These are phyloP conservation scores for Taiozyma onychis DNA, from an alignment of 1,139 yeast genomes.

Conservation along the genomic window DNA sequence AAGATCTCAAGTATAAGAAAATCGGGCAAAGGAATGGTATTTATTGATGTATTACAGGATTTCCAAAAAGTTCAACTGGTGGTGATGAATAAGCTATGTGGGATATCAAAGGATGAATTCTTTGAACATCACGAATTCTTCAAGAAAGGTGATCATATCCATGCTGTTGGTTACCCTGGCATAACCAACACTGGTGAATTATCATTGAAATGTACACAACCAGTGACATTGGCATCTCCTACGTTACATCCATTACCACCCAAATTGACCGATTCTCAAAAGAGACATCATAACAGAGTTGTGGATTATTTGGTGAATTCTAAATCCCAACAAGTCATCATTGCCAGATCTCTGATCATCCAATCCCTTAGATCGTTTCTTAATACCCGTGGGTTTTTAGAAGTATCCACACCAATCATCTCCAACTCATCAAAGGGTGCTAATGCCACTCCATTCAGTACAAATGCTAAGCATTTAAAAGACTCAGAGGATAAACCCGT, in stretches of 20 bases:
- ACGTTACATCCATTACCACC: slow-evolving; percentile 70
- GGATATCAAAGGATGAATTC: slow-evolving; percentile 38
- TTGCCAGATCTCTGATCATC: slow-evolving; percentile 49
- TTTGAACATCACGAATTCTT: slow-evolving; percentile 39
- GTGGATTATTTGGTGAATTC: slow-evolving; percentile 66
- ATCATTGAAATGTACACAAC: slow-evolving; percentile 53
- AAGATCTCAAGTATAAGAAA: slow-evolving; percentile 50
- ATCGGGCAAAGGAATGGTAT: slow-evolving; percentile 62
- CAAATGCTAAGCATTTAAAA: slow-evolving; percentile 46
- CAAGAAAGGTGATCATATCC: slow-evolving; percentile 66
- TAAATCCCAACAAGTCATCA: slow-evolving; percentile 41
- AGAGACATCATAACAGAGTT: slow-evolving; percentile 64
- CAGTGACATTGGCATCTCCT: slow-evolving; percentile 56
- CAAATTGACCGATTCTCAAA: slow-evolving; percentile 45
- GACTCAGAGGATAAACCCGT: slow-evolving; percentile 23
- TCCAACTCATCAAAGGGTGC: slow-evolving; percentile 80
- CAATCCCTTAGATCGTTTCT: slow-evolving; percentile 54
- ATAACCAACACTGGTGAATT: slow-evolving; percentile 73
- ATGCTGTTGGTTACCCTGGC: slow-evolving; percentile 65
- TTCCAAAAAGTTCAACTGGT: slow-evolving; percentile 50
- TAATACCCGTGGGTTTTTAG: slow-evolving; percentile 53
- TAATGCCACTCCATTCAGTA: slow-evolving; percentile 75
- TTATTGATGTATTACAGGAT: slow-evolving; percentile 64
- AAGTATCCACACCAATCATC: slow-evolving; percentile 84
- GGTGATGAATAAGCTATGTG: slow-evolving; percentile 46